These are phyloP conservation scores for Acidiella bohemica DNA, from an alignment of 495 filamentous ascomycete species.

Conservation along the genomic window DNA sequence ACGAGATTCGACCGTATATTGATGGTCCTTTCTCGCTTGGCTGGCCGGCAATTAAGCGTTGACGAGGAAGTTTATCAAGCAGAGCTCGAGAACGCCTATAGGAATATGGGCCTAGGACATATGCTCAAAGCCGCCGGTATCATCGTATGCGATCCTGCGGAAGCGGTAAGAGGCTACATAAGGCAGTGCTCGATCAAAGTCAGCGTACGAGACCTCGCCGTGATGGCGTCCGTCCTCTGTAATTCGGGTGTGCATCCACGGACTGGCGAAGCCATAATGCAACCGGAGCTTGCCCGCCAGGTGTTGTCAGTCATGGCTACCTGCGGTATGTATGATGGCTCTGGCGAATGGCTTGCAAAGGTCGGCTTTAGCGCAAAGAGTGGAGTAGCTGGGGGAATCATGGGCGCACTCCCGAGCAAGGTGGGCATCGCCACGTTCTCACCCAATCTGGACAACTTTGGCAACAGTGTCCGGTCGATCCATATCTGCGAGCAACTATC, in stretches of 20 bases:
- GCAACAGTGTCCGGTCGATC: not conserved
- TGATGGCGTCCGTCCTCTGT: constrained; percentile 1
- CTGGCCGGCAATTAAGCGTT: not conserved
- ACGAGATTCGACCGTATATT: not conserved
- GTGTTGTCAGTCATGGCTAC: constrained; percentile 1
- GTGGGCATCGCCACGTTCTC: constrained; percentile 1
- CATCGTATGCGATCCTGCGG: not conserved
- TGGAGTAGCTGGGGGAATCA: not conserved
- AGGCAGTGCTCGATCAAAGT: not conserved
- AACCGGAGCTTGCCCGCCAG: not conserved
- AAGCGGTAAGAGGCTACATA: constrained; percentile 1
- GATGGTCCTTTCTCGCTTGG: not conserved
- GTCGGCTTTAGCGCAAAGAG: constrained; percentile 1
- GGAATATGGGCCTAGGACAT: constrained; percentile 1
- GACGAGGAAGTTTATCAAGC: not conserved
- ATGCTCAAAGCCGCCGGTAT: constrained; percentile 2
- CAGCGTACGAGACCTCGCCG: not conserved
- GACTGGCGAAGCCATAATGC: not conserved
- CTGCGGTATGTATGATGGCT: constrained; percentile 1
- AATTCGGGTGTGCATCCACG: not conserved
- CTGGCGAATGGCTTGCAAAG: not conserved
- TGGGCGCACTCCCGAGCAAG: not conserved
- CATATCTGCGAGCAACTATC: not conserved
- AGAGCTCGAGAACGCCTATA: not conserved
- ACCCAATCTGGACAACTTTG: not conserved